These are phyloP conservation scores for Royoungia palumana DNA, from an alignment of 768 basidiomycete genomes.

Conservation along the genomic window DNA sequence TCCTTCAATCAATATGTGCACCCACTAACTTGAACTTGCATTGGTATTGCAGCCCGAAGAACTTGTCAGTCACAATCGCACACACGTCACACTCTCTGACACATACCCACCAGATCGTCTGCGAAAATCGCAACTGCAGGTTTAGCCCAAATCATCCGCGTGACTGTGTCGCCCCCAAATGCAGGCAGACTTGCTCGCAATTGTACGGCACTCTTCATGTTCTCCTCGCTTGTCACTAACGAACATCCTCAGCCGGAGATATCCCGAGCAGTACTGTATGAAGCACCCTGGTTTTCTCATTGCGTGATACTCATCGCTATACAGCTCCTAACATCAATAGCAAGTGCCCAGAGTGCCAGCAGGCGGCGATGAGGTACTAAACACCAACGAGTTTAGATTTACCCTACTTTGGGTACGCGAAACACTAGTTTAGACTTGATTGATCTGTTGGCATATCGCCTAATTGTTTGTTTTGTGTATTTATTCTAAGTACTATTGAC, in stretches of 20 bases:
- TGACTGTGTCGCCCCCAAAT: slow-evolving; percentile 40
- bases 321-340: slow-evolving; percentile 43
- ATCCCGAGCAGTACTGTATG: slow-evolving; percentile 47
- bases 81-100: slow-evolving; percentile 8
- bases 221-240: slow-evolving; percentile 12
- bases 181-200: slow-evolving; percentile 46
- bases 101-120: slow-evolving; percentile 39
- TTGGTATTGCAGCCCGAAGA: slow-evolving; percentile 34
- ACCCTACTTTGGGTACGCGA: background rate
- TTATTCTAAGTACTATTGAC: slow-evolving; percentile 19
- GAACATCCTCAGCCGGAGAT: slow-evolving; percentile 34
- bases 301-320: background rate
- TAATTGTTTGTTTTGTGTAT: slow-evolving; percentile 22
- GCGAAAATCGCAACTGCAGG: slow-evolving; percentile 45
- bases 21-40: slow-evolving; percentile 1
- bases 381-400: background rate
- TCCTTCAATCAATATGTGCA: background rate
- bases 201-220: slow-evolving; percentile 35
- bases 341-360: slow-evolving; percentile 40
- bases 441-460: slow-evolving; percentile 14
- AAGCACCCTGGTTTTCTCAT: background rate
- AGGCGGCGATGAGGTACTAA: slow-evolving; percentile 25
- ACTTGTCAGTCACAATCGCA: slow-evolving; percentile 22
- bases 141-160: slow-evolving; percentile 53
- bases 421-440: slow-evolving; percentile 12